A percentile compares a stretch with the other conserved stretches of the same genome.
These are phyloP conservation scores for Monilinia fructicola DNA, from an alignment of 2,329 filamentous ascomycete species.

Conservation along the genomic window DNA sequence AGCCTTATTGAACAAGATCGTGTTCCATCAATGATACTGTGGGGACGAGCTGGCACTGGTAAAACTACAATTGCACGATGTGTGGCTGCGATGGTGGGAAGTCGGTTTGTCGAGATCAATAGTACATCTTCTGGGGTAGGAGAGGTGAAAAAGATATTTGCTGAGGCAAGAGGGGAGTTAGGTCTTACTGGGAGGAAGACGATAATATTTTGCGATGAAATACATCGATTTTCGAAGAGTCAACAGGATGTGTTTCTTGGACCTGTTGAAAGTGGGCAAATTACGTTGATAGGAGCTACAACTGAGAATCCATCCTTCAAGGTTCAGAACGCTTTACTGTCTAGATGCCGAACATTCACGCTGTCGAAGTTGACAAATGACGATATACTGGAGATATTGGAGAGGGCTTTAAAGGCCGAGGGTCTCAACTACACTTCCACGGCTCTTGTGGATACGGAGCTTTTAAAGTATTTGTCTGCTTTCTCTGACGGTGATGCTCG, in stretches of 20 bases:
- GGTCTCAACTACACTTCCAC: conserved; percentile 43
- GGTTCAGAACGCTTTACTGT: conserved; percentile 81
- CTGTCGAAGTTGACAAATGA: conserved; percentile 71
- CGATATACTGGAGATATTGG: conserved; percentile 71
- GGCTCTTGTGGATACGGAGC: conserved; percentile 69
- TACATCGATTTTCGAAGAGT: conserved; percentile 60
- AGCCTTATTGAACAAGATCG: conserved; percentile 81
- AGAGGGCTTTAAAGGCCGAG: conserved; percentile 70
- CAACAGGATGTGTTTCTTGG: conserved; percentile 95
- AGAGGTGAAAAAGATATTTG: conserved; percentile 90
- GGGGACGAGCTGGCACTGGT: conserved; percentile 78
- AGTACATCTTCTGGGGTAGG: conserved; percentile 83
- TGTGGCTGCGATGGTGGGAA: conserved; percentile 77
- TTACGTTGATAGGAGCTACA: conserved; percentile 91
- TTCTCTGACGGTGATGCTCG: conserved; percentile 93
- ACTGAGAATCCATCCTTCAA: conserved; percentile 98
- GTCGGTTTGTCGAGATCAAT: conserved; percentile 93
- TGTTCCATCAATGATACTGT: conserved; percentile 93
- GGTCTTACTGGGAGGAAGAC: conserved; percentile 82
- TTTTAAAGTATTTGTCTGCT: conserved; percentile 77
- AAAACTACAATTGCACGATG: conserved; percentile 92
- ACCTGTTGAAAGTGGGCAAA: conserved; percentile 85
- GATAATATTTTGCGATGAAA: conserved; percentile 94
- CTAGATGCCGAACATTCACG: conserved; percentile 87
- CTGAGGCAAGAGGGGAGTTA: conserved; percentile 78